Percentiles rank a stretch among this genome's conserved stretches.
These are phyloP conservation scores for Pythium rishiriense DNA, from an alignment of 352 stramenopile species.

Conservation along the genomic window DNA sequence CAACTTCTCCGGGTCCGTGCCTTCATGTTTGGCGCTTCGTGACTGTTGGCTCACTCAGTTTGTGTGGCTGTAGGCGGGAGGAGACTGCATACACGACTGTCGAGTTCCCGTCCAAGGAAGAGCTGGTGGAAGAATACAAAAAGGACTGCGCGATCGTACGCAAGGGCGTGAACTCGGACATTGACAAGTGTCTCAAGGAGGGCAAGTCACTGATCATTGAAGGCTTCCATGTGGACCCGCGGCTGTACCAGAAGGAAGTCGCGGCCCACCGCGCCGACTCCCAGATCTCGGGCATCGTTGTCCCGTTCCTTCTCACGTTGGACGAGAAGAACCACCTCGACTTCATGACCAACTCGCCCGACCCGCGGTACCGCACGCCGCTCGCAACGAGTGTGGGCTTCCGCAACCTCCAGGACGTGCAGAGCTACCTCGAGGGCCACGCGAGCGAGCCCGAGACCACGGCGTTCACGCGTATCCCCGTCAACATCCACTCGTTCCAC, in stretches of 20 bases:
- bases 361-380: slow-evolving; percentile 73
- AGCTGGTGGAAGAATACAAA: slow-evolving; percentile 67
- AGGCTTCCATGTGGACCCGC: slow-evolving; percentile 85
- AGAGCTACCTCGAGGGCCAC: slow-evolving; percentile 70
- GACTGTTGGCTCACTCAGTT: background rate
- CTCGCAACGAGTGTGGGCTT: slow-evolving; percentile 55
- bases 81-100: slow-evolving; percentile 72
- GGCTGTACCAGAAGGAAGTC: slow-evolving; percentile 80
- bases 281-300: slow-evolving; percentile 66
- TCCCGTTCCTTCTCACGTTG: slow-evolving; percentile 57
- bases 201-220: slow-evolving; percentile 90
- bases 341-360: slow-evolving; percentile 84
- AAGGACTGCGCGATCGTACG: slow-evolving; percentile 82
- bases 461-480: slow-evolving; percentile 75
- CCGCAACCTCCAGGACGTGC: slow-evolving; percentile 75
- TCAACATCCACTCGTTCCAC: slow-evolving; percentile 87
- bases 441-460: slow-evolving; percentile 40
- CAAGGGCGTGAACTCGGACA: slow-evolving; percentile 81
- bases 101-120: slow-evolving; percentile 56
- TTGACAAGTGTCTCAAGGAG: slow-evolving; percentile 89
- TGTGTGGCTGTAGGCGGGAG: slow-evolving; percentile 28
- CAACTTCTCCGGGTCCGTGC: slow-evolving; percentile 82
- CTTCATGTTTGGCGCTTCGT: background rate
- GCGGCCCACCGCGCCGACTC: slow-evolving; percentile 28
- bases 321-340: slow-evolving; percentile 65